A percentile compares a stretch with the other conserved stretches of the same genome.
These are phyloP conservation scores for Neurospora discreta DNA, from an alignment of 495 filamentous ascomycete genomes.

Conservation along the genomic window DNA sequence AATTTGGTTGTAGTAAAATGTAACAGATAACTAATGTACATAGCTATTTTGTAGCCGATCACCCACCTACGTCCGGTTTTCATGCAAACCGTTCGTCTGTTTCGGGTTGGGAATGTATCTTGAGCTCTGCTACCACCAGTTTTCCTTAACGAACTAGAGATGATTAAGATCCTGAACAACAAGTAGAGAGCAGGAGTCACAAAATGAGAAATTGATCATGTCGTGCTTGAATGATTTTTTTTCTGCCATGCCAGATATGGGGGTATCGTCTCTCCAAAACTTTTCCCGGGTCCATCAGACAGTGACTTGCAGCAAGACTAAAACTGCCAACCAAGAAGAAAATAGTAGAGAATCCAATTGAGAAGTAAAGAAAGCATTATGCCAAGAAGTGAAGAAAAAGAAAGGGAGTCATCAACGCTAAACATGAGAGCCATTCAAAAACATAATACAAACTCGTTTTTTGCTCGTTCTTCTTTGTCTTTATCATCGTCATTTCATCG, in stretches of 20 bases:
- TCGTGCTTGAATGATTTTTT: neutral
- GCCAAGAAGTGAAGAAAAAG: neutral
- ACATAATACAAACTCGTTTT: constrained; percentile 1
- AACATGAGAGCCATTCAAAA: neutral
- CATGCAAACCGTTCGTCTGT: neutral
- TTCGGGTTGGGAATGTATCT: neutral
- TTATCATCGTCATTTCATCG: constrained; percentile 9
- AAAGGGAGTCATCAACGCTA: neutral
- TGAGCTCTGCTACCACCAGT: neutral
- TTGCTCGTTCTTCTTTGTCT: constrained; percentile 1
- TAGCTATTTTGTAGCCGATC: neutral
- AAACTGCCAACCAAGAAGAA: neutral
- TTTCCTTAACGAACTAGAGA: neutral
- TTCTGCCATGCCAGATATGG: neutral
- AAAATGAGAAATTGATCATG: neutral
- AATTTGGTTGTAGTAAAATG: neutral
- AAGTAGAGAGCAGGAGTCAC: neutral
- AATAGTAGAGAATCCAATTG: neutral
- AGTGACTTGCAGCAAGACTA: neutral
- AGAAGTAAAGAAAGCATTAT: neutral
- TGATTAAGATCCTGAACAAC: neutral
- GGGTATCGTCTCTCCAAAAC: neutral
- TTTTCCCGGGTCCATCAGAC: neutral
- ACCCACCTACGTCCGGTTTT: neutral
- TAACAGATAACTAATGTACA: neutral